A percentile compares a stretch with the other conserved stretches of the same genome.
Evolutionary conservation across 768 basidiomycete genomes (phyloP).

Genomic region (Russula sp.): DNA sequence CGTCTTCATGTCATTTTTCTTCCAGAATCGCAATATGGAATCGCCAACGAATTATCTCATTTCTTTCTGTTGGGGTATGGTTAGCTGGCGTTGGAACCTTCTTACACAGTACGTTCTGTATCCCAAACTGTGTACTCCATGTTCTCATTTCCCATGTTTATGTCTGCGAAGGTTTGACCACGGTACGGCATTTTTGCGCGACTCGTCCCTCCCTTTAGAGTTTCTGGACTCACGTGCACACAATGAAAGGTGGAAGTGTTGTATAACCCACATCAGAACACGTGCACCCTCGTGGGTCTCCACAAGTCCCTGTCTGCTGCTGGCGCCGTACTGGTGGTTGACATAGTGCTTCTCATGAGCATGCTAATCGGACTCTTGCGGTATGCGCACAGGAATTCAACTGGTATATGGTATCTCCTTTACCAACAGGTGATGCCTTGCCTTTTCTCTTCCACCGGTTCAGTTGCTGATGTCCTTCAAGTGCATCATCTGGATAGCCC

Average conservation of each 20-base stretch:
- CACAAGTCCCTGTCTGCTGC: background rate
- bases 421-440: slow-evolving; percentile 3
- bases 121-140: background rate
- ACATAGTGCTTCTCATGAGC: background rate
- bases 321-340: background rate
- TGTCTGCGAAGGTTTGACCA: background rate
- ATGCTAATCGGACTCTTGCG: background rate
- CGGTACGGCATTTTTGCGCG: background rate
- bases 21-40: background rate
- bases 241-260: background rate
- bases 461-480: background rate
- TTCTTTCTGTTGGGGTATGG: background rate
- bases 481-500: background rate
- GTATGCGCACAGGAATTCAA: background rate
- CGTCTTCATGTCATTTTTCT: background rate
- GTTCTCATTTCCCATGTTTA: background rate
- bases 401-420: background rate
- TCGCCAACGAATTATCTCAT: background rate
- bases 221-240: background rate
- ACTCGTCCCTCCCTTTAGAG: background rate
- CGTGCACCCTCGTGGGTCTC: background rate
- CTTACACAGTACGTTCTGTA: background rate
- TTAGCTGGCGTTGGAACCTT: background rate
- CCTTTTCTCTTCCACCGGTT: background rate
- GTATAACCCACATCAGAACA: background rate